Evolutionary conservation across 257 asterid species (phyloP).

Genomic region (Nyctanthes arbortristis): DNA sequence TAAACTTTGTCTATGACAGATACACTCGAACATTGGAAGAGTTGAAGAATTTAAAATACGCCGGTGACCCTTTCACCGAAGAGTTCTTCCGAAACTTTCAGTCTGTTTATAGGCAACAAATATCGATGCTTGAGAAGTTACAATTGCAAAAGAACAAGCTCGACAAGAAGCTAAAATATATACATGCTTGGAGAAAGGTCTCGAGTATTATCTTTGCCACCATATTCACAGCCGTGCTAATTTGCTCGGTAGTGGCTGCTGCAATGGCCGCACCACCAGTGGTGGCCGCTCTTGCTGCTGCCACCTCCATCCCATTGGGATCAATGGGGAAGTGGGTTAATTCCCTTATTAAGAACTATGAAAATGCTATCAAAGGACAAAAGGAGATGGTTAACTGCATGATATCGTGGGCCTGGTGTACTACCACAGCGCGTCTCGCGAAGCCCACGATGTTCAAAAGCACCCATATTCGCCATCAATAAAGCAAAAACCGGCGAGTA

Average conservation of each 20-base stretch:
- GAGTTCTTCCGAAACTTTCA: conserved; percentile 67
- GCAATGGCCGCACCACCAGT: conserved; percentile 75
- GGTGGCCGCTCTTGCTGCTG: conserved; percentile 65
- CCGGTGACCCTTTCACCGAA: conserved; percentile 75
- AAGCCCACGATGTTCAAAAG: conserved; percentile 38
- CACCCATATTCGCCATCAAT: too few relatives aligned
- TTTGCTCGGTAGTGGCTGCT: conserved; percentile 79
- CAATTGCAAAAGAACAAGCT: conserved; percentile 60
- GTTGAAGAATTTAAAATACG: conserved; percentile 54
- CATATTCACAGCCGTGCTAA: conserved; percentile 57
- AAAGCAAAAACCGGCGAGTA: too few relatives aligned
- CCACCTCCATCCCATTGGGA: conserved; percentile 57
- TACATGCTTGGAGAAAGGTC: conserved; percentile 75
- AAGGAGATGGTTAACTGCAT: conserved; percentile 47
- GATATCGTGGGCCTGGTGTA: conserved; percentile 59
- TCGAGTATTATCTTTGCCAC: conserved; percentile 62
- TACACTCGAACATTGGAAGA: conserved; percentile 62
- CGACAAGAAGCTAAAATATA: conserved; percentile 57
- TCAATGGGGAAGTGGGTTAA: conserved; percentile 71
- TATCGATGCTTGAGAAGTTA: conserved; percentile 68
- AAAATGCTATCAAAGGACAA: conserved; percentile 47
- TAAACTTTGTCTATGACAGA: neutral
- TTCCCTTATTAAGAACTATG: conserved; percentile 48
- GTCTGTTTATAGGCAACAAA: conserved; percentile 64
- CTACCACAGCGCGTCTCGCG: too few relatives aligned